phyloP scores from a whole-genome alignment of 805 yeast species.

The Metschnikowia santaceciliae region DNA sequence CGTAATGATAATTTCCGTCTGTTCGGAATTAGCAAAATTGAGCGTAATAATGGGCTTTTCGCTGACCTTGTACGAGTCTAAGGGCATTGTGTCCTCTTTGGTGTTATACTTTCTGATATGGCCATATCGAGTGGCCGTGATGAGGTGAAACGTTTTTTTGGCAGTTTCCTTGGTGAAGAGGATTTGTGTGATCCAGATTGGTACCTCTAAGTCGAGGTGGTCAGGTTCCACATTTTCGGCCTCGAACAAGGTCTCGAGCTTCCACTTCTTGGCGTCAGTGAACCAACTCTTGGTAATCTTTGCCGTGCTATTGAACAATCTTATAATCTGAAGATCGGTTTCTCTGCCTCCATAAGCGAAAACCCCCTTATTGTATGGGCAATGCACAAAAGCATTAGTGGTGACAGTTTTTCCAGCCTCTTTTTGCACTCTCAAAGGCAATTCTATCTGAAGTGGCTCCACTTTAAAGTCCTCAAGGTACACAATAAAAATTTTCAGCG shows the following conservation, averaged over 20 bases:
- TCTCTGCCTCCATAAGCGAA: conserved; percentile 89
- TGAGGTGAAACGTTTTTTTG: conserved; percentile 43
- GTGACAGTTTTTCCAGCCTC: background rate
- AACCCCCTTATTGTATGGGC: conserved; percentile 46
- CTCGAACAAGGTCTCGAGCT: conserved; percentile 45
- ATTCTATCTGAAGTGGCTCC: conserved; percentile 27
- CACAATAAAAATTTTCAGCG: conserved; percentile 42
- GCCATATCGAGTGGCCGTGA: conserved; percentile 72
- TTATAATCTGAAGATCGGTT: conserved; percentile 56
- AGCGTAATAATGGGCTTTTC: conserved; percentile 51
- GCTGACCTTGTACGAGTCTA: conserved; percentile 48
- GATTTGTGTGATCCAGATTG: conserved; percentile 70
- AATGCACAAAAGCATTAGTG: conserved; percentile 45
- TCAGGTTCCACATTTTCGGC: conserved; percentile 84
- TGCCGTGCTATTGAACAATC: conserved; percentile 28
- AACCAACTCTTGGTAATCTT: conserved; percentile 13
- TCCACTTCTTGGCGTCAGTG: conserved; percentile 14
- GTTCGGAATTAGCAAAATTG: conserved; percentile 30
- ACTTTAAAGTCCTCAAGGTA: conserved; percentile 27
- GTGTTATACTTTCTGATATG: conserved; percentile 74
- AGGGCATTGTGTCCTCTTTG: conserved; percentile 63
- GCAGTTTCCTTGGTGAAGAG: conserved; percentile 38
- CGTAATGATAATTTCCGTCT: conserved; percentile 51
- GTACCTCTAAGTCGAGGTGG: conserved; percentile 73
- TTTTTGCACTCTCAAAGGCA: conserved; percentile 4